Evolutionary conservation across 2,329 filamentous ascomycete species (phyloP).

Genomic region (Xylaria multiplex): DNA sequence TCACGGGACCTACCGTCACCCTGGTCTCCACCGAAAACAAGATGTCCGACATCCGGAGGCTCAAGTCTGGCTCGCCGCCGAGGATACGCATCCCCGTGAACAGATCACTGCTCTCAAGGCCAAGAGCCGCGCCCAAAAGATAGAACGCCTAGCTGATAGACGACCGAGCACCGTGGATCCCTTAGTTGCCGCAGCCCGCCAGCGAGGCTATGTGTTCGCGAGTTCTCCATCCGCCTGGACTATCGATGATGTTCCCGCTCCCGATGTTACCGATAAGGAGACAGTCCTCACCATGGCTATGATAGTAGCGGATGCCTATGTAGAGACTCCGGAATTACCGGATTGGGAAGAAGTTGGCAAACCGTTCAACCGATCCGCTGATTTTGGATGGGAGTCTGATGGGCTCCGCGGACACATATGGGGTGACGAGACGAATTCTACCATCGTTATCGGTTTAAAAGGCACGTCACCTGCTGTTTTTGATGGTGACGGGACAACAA

Average conservation of each 20-base stretch:
- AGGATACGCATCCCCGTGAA: conserved; percentile 65
- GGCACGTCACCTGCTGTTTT: conserved; percentile 91
- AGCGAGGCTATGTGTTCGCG: conserved; percentile 72
- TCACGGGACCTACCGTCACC: conserved; percentile 84
- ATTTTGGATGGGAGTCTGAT: conserved; percentile 93
- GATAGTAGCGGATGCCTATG: conserved; percentile 92
- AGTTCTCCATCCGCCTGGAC: conserved; percentile 83
- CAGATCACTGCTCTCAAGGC: conserved; percentile 65
- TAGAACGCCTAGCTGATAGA: conserved; percentile 84
- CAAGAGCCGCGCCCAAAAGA: conserved; percentile 72
- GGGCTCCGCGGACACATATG: conserved; percentile 93
- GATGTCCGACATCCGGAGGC: conserved; percentile 72
- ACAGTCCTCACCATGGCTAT: conserved; percentile 85
- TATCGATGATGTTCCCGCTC: conserved; percentile 78
- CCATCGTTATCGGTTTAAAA: conserved; percentile 91
- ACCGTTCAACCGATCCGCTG: conserved; percentile 84
- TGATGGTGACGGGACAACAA: conserved; percentile 95
- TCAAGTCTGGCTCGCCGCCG: conserved; percentile 69
- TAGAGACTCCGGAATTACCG: conserved; percentile 73
- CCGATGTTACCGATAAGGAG: conserved; percentile 85
- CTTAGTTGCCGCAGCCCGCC: conserved; percentile 77
- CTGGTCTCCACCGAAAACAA: conserved; percentile 77
- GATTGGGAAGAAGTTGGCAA: conserved; percentile 86
- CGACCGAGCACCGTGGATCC: conserved; percentile 80
- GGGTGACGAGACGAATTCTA: conserved; percentile 84